A percentile compares a stretch with the other conserved stretches of the same genome.
Conservation (phyloP, 2,329 filamentous ascomycete genomes). For the Pseudocercospora crystallina region DNA sequence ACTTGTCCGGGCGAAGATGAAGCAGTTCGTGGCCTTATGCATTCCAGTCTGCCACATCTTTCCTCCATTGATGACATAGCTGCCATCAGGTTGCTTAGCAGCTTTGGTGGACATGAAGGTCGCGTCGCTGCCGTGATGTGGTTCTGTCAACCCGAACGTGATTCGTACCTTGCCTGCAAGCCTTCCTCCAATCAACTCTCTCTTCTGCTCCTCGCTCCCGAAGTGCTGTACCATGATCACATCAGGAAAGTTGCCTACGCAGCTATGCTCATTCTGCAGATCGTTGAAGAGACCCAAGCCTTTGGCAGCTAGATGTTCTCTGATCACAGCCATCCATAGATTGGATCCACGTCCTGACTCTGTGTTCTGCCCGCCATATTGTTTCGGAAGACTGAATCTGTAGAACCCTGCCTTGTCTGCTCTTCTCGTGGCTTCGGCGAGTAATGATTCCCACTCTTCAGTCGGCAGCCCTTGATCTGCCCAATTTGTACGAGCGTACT, state of each 20-base stretch:
- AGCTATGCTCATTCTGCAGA: constrained; percentile 62
- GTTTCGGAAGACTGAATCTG: constrained; percentile 56
- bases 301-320: constrained; percentile 60
- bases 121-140: constrained; percentile 61
- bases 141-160: constrained; percentile 64
- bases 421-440: constrained; percentile 49
- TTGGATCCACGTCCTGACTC: constrained; percentile 49
- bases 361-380: constrained; percentile 56
- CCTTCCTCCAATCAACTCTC: constrained; percentile 54
- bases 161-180: constrained; percentile 55
- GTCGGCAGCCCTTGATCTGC: constrained; percentile 57
- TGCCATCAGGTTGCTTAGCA: constrained; percentile 45
- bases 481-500: constrained; percentile 63
- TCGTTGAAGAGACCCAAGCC: constrained; percentile 63
- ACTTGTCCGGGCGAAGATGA: constrained; percentile 61
- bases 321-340: constrained; percentile 63
- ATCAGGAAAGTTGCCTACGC: constrained; percentile 64
- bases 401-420: constrained; percentile 63
- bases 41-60: constrained; percentile 69
- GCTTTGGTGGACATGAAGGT: constrained; percentile 62
- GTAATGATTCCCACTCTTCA: constrained; percentile 59
- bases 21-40: constrained; percentile 61
- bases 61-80: constrained; percentile 56
- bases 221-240: constrained; percentile 63
- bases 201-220: constrained; percentile 56